Conservation (phyloP, 2,329 filamentous ascomycete genomes). For the Colletotrichum sp. region DNA sequence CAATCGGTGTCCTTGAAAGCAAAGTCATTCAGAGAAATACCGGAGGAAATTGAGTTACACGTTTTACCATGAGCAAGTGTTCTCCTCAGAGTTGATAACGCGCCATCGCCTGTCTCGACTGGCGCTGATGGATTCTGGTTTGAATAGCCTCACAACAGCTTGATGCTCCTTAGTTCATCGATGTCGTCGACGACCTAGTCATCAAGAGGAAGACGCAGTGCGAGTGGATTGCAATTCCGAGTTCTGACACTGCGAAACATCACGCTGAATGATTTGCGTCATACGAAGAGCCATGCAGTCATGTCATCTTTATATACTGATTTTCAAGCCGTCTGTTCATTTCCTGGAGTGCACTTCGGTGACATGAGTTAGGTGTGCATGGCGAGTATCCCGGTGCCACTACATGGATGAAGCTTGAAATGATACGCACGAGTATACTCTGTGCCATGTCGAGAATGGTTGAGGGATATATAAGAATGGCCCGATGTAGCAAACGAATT, state of each 20-base stretch:
- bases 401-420: no score
- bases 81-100: no score
- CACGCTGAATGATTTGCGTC: no score
- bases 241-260: no score
- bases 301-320: rapidly evolving
- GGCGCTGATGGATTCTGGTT: rapidly evolving
- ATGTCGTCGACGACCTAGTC: neutral
- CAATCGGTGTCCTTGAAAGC: no score
- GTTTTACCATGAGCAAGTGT: no score
- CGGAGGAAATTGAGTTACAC: no score
- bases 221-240: no score
- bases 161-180: neutral
- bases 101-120: neutral
- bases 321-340: rapidly evolving
- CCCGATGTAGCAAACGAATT: neutral
- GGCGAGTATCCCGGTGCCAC: no score
- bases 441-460: neutral
- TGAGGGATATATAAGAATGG: rapidly evolving
- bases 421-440: neutral
- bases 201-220: neutral
- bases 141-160: neutral
- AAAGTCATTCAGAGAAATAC: no score
- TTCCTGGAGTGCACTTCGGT: rapidly evolving
- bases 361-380: no score
- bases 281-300: rapidly evolving